Percentiles rank a stretch among this genome's conserved stretches.
Evolutionary conservation across 768 basidiomycete genomes (phyloP).

Genomic region (Pleurotus cornucopiae): DNA sequence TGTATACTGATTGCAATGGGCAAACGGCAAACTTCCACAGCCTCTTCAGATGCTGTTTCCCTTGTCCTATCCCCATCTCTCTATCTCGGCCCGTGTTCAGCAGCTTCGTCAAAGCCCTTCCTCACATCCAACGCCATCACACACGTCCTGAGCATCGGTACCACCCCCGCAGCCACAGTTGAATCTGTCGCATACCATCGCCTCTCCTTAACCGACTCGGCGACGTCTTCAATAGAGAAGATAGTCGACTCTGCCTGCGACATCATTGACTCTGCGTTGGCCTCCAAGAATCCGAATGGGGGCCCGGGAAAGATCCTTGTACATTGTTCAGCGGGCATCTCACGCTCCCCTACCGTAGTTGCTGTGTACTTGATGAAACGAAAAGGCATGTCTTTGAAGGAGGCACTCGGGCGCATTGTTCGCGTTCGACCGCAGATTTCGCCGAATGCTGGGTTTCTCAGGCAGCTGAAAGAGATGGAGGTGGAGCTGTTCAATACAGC

Average conservation of each 20-base stretch:
- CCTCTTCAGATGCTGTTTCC: constrained; percentile 7
- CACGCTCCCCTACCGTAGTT: constrained; percentile 40
- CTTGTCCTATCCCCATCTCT: constrained; percentile 22
- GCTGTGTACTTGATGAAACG: constrained; percentile 36
- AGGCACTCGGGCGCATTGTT: constrained; percentile 30
- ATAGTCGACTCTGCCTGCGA: constrained; percentile 21
- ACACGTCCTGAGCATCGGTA: constrained; percentile 38
- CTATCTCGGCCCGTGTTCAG: constrained; percentile 38
- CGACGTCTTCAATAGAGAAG: constrained; percentile 22
- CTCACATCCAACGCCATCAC: constrained; percentile 29
- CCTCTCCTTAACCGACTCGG: constrained; percentile 31
- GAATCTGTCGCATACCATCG: constrained; percentile 31
- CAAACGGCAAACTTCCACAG: not conserved
- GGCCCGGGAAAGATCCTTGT: constrained; percentile 32
- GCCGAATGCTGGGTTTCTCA: constrained; percentile 40
- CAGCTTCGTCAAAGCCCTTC: constrained; percentile 31
- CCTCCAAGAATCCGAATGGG: constrained; percentile 10
- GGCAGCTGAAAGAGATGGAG: constrained; percentile 35
- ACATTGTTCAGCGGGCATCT: constrained; percentile 42
- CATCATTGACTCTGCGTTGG: constrained; percentile 25
- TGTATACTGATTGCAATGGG: not conserved
- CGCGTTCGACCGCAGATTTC: constrained; percentile 29
- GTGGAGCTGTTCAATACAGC: constrained; percentile 19
- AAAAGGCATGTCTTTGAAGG: constrained; percentile 29
- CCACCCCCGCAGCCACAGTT: constrained; percentile 23